Evolutionary conservation across 768 basidiomycete species (phyloP).

Genomic region (Hypholoma fasciculare): DNA sequence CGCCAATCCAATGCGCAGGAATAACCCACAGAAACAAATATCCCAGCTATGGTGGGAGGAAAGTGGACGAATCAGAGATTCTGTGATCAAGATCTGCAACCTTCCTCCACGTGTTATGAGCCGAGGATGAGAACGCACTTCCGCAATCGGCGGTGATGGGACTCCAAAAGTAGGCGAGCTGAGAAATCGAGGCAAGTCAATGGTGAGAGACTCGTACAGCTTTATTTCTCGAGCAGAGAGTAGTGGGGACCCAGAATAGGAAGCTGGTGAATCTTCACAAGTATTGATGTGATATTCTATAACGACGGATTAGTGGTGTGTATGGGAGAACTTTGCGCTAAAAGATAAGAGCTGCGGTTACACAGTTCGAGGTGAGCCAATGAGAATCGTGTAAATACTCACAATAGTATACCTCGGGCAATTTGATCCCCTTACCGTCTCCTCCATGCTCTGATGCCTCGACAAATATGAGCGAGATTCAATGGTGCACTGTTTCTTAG

Average conservation of each 20-base stretch:
- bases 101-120: slow-evolving; percentile 21
- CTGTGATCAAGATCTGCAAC: slow-evolving; percentile 16
- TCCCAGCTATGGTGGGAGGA: slow-evolving; percentile 7
- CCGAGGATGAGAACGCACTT: slow-evolving; percentile 20
- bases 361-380: background rate
- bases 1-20: slow-evolving; percentile 14
- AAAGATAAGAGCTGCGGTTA: slow-evolving; percentile 1
- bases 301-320: slow-evolving; percentile 3
- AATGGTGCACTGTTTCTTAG: background rate
- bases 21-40: slow-evolving; percentile 11
- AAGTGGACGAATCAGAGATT: slow-evolving; percentile 8
- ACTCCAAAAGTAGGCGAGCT: slow-evolving; percentile 6
- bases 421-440: too few species aligned
- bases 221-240: slow-evolving; percentile 4
- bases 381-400: too few species aligned
- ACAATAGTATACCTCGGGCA: too few species aligned
- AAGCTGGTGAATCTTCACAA: slow-evolving; percentile 5
- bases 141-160: slow-evolving; percentile 20
- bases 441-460: too few species aligned
- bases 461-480: too few species aligned
- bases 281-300: slow-evolving; percentile 12
- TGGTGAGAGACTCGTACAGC: slow-evolving; percentile 19
- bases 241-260: background rate
- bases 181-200: slow-evolving; percentile 6
- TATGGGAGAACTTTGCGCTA: slow-evolving; percentile 1